Percentiles rank a stretch among this genome's conserved stretches.
Evolutionary conservation across 192 early-diverging fungal genomes (phyloP).

Genomic region (Kappamyces sp.): DNA sequence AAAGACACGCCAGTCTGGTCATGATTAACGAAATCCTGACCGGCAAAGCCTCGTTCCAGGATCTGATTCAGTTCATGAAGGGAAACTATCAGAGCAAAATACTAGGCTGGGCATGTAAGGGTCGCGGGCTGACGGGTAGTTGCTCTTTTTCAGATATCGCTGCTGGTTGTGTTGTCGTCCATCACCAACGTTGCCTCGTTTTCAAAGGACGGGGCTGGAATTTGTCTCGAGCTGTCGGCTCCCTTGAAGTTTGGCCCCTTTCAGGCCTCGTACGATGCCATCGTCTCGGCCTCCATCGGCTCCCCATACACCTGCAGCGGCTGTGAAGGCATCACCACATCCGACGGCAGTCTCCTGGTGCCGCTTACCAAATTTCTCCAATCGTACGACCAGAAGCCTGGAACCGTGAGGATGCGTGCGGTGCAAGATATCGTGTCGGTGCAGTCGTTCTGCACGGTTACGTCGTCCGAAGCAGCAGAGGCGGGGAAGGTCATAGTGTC

Average conservation of each 20-base stretch:
- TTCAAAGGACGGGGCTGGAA: neutral
- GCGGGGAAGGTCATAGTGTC: too few relatives aligned
- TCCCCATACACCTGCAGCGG: neutral
- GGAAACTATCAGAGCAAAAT: neutral
- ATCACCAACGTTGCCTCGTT: conserved; percentile 2
- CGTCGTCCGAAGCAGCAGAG: too few relatives aligned
- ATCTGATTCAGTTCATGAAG: neutral
- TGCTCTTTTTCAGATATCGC: neutral
- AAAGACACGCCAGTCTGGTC: conserved; percentile 7
- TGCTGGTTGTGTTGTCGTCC: conserved; percentile 4
- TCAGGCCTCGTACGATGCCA: neutral
- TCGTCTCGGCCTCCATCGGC: conserved; percentile 1
- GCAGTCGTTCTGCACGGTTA: too few relatives aligned
- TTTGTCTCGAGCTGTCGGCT: neutral
- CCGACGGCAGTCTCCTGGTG: neutral
- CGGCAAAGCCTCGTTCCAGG: neutral
- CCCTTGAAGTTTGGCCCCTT: neutral
- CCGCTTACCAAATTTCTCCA: neutral
- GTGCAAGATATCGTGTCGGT: too few relatives aligned
- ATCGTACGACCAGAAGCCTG: too few relatives aligned
- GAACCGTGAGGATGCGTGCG: too few relatives aligned
- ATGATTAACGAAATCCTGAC: conserved; percentile 4
- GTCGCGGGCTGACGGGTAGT: neutral
- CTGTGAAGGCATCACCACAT: neutral
- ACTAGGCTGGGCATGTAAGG: conserved; percentile 4